Base-by-base conservation (phyloP, 108 stramenopile species). In the Nannochloropsis granulata region DNA sequence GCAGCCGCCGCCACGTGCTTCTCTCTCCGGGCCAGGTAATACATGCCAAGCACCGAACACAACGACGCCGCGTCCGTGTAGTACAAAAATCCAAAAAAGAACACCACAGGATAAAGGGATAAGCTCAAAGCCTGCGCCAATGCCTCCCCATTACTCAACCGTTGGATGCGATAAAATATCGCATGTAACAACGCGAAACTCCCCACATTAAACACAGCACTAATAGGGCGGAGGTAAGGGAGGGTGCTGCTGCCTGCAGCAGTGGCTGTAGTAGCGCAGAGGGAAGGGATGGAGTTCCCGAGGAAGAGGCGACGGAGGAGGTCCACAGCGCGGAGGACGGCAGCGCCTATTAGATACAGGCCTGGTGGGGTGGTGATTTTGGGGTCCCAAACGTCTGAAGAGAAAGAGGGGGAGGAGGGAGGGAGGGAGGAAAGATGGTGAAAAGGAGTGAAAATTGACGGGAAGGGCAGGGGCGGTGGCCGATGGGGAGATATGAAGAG, bases 311-410 rank as follows among this genome's bases (percentile, higher is more conserved):
- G 23, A 23, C 71, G 42, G 2, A 85, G 16, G 25, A 34, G 25
- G 24, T 56, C 80, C n/a, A 56, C 56, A 13, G n/a, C 23, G 21
- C 80, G 21, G 11, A 71, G 78, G 12, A 83, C 23, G 25, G 83
- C 83, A 26, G 83, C 80, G 44, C 78, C 87, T 13, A 80, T 43
- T 0, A 82, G n/a, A 43, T 87, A 87, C 71, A 87, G 26, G 24
- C 87, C 84, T 12, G 87, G 87, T 21, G 79, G 81, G 42, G 87
- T 87, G 42, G 87, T 84, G 44, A 87, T 87, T 81, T 87, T 87
- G 71, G 87, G 83, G 44, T 87, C 84, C 87, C 87, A 84, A 0
- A 13, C 26, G 11, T 82, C 83, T 86, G 79, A 10, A 12, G 24
- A 19, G 43, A n/a, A 13, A 19, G 12, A 71, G 34, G 23, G 9